A percentile compares a stretch with the other conserved stretches of the same genome.
Evolutionary conservation across 345 rosid species (phyloP).

Genomic region (Citrus unshiu): DNA sequence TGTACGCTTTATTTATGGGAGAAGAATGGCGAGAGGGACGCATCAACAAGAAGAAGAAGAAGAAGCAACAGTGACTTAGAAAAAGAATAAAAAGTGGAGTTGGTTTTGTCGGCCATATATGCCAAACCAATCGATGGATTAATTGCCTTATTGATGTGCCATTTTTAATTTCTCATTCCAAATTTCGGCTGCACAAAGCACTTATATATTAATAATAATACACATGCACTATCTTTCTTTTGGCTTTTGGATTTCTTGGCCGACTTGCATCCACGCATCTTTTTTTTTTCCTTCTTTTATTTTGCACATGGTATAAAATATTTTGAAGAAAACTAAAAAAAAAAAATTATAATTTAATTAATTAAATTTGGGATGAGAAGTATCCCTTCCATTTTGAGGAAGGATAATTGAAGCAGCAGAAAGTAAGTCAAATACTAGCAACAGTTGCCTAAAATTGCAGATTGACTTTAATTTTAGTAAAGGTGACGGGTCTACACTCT

Average conservation of each 20-base stretch:
- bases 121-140: neutral
- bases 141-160: neutral
- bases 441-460: slow-evolving; percentile 2
- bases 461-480: neutral
- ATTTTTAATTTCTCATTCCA: neutral
- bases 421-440: neutral
- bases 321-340: too few species aligned
- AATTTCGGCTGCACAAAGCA: slow-evolving; percentile 2
- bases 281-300: neutral
- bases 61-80: neutral
- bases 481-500: too few species aligned
- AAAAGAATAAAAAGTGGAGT: neutral
- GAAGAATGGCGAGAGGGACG: slow-evolving; percentile 10
- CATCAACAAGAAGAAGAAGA: slow-evolving; percentile 17
- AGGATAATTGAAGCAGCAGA: neutral
- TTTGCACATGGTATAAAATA: neutral
- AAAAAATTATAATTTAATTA: too few species aligned
- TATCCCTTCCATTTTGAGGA: too few species aligned
- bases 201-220: too few species aligned
- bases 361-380: too few species aligned
- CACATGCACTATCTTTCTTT: neutral
- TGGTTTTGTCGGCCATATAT: slow-evolving; percentile 30
- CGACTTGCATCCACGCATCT: slow-evolving; percentile 8
- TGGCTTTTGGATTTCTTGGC: slow-evolving; percentile 13
- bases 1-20: neutral